Evolutionary conservation across 148 eudicot genomes (phyloP).

Genomic region (Chenopodium suecicum): DNA sequence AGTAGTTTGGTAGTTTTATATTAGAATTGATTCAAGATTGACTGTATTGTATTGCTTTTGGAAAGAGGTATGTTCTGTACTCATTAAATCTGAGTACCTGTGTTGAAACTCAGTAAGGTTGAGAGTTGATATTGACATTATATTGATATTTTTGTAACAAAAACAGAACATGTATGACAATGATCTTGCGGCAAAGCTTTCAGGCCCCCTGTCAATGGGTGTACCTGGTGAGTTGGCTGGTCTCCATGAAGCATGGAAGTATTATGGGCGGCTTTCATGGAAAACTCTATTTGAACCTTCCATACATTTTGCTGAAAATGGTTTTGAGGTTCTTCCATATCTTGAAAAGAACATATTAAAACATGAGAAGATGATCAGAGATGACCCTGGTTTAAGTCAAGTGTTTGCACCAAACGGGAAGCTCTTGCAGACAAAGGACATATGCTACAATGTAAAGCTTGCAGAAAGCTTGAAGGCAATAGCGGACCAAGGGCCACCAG

Average conservation of each 20-base stretch:
- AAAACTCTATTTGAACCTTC: conserved; percentile 62
- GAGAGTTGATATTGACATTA: not conserved
- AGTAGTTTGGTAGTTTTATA: not conserved
- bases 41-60: no score
- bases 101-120: not conserved
- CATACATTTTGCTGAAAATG: conserved; percentile 60
- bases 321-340: conserved; percentile 66
- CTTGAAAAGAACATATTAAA: conserved; percentile 39
- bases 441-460: conserved; percentile 70
- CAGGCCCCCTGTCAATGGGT: conserved; percentile 77
- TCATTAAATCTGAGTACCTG: not conserved
- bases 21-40: not conserved
- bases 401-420: conserved; percentile 79
- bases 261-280: conserved; percentile 78
- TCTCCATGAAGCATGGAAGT: conserved; percentile 76
- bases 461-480: conserved; percentile 56
- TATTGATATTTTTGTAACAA: not conserved
- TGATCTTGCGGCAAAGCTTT: conserved; percentile 40
- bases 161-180: conserved; percentile 72
- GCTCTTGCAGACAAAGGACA: conserved; percentile 70
- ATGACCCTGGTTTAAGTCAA: conserved; percentile 63
- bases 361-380: conserved; percentile 30
- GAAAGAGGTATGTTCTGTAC: no score
- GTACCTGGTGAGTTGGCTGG: conserved; percentile 92
- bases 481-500: conserved; percentile 69